These are phyloP conservation scores for Coniochaeta hoffmannii DNA, from an alignment of 2,329 filamentous ascomycete species.

Conservation along the genomic window DNA sequence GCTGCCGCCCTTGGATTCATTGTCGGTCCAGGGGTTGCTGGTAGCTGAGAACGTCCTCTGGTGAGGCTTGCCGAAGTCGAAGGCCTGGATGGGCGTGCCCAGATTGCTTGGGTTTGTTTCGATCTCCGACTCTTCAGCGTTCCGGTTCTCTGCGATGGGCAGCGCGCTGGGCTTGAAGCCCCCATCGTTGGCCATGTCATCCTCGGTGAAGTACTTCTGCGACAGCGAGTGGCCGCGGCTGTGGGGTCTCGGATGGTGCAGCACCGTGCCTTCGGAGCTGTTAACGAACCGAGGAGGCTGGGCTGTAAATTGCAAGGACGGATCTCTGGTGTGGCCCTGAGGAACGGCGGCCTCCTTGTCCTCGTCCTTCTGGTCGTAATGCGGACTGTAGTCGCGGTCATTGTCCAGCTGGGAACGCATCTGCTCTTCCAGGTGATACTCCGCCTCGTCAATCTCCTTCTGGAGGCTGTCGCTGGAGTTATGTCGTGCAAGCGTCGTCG, in stretches of 20 bases:
- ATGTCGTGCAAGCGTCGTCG: slow-evolving; percentile 42
- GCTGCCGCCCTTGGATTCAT: slow-evolving; percentile 28
- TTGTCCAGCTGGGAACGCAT: slow-evolving; percentile 73
- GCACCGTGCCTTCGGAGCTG: slow-evolving; percentile 44
- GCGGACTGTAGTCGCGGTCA: slow-evolving; percentile 63
- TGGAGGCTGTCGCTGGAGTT: slow-evolving; percentile 74
- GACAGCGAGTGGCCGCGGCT: slow-evolving; percentile 65
- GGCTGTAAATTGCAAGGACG: slow-evolving; percentile 39
- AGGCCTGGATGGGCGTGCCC: slow-evolving; percentile 51
- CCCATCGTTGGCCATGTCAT: slow-evolving; percentile 36
- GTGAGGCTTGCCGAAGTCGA: slow-evolving; percentile 42
- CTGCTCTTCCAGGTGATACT: slow-evolving; percentile 77
- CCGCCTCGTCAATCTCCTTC: slow-evolving; percentile 75
- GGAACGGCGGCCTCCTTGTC: slow-evolving; percentile 13
- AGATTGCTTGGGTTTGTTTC: slow-evolving; percentile 69
- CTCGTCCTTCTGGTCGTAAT: slow-evolving; percentile 32
- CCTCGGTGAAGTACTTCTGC: slow-evolving; percentile 56
- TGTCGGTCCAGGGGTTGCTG: slow-evolving; percentile 59
- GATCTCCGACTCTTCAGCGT: slow-evolving; percentile 55
- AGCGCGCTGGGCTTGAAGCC: slow-evolving; percentile 31
- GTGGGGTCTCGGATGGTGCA: slow-evolving; percentile 69
- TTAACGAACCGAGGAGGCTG: slow-evolving; percentile 44
- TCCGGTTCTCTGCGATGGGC: slow-evolving; percentile 28
- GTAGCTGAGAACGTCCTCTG: slow-evolving; percentile 46
- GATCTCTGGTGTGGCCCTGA: slow-evolving; percentile 29